Conservation (phyloP, 192 early-diverging fungal genomes). For the Backusella sp. region DNA sequence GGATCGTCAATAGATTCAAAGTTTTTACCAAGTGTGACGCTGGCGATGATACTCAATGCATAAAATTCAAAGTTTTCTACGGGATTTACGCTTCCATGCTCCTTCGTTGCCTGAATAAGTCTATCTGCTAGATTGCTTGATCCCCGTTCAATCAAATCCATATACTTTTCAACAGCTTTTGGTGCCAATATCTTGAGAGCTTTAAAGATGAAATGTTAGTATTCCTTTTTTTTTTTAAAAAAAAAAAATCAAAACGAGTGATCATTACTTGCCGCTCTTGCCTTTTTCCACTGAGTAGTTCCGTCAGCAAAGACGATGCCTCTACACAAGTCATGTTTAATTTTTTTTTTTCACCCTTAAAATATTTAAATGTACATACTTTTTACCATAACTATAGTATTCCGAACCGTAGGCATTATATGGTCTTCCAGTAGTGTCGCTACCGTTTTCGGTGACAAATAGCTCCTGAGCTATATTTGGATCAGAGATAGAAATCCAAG, state of each 20-base stretch:
- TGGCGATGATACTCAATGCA: background rate
- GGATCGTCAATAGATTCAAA: background rate
- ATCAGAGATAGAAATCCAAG: background rate
- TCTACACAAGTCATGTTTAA: background rate
- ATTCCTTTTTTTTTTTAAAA: background rate
- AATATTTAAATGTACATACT: background rate
- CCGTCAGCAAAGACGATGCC: background rate
- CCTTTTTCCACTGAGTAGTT: background rate
- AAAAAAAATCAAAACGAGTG: background rate
- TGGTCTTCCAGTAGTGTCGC: background rate
- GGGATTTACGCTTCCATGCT: background rate
- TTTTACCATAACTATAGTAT: background rate
- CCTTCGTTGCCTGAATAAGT: background rate
- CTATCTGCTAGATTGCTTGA: background rate
- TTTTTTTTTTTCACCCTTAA: background rate
- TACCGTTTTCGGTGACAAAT: background rate
- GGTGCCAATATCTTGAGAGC: background rate
- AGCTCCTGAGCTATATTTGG: conserved; percentile 3
- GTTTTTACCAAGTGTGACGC: background rate
- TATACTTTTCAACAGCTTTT: background rate
- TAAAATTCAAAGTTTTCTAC: background rate
- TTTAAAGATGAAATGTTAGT: background rate
- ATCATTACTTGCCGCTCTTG: conserved; percentile 13
- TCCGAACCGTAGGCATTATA: background rate
- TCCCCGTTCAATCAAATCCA: background rate